These are phyloP conservation scores for Alternaria metachromatica DNA, from an alignment of 2,329 filamentous ascomycete species.

Conservation along the genomic window DNA sequence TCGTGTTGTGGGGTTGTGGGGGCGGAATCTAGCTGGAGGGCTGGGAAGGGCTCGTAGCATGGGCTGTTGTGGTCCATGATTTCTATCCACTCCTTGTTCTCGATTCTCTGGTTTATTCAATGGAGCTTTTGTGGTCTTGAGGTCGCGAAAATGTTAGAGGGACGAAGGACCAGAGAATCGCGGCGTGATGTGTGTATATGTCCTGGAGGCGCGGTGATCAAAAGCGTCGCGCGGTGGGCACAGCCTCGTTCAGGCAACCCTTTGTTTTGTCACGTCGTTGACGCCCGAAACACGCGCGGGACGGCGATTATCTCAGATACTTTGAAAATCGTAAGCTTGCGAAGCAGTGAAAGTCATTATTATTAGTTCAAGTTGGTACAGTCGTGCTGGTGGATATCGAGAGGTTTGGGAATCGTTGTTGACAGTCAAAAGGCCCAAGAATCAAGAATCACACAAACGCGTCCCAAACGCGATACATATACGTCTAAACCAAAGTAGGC, in stretches of 20 bases:
- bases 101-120: not conserved
- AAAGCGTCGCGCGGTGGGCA: not conserved
- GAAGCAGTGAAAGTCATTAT: not conserved
- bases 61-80: constrained; percentile 2
- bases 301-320: not conserved
- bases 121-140: too few relatives aligned
- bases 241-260: constrained; percentile 16
- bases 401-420: not conserved
- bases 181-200: not conserved
- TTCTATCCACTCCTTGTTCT: not conserved
- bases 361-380: too few relatives aligned
- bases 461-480: not conserved
- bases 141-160: not conserved
- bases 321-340: not conserved
- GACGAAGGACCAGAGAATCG: not conserved
- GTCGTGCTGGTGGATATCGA: not conserved
- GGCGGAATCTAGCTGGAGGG: not conserved
- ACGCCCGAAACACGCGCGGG: not conserved
- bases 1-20: constrained; percentile 7
- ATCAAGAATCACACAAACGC: not conserved
- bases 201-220: not conserved
- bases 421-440: not conserved
- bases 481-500: not conserved
- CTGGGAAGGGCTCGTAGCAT: constrained; percentile 1
- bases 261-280: not conserved